Base-by-base conservation (phyloP, 2,329 filamentous ascomycete species). In the Arthroderma uncinatum region DNA sequence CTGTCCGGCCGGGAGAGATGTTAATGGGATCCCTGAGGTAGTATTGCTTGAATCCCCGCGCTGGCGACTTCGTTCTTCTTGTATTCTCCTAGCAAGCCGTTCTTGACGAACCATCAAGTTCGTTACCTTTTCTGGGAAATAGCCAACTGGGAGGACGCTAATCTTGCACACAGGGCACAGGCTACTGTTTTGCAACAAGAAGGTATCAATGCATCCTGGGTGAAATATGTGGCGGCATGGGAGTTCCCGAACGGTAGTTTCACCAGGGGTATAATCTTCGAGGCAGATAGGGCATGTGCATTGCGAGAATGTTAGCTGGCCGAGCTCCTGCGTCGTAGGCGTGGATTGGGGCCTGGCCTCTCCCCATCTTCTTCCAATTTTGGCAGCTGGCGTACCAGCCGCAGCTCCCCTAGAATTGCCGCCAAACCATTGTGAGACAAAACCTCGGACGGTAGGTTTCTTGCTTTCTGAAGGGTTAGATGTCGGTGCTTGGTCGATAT, bases 211-310 rank as follows among this genome's bases (percentile, higher is more conserved):
- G 66, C 93, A 98, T 62, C 87, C 85, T 0, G 88, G 86, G 63
- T 98, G 92, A 71, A 91, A 98, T 57, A 97, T 92, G 68, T 98
- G 93, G 0, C 86, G 84, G 64, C 93, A 98, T 0, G 89, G 83
- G 2, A 97, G 77, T 71, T 96, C 87, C 57, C 90, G 86, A 57
- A 97, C 90, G 19, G 83, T 80, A 0, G 87, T 86, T 16, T 78
- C 73, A 37, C 82, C 80, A 14, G 83, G 79, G 28, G 86, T 79
- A 66, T 89, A 97, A 59, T 88, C 82, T 56, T 89, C 87, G 0
- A 95, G 78, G 67, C 93, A 98, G 55, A 97, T 95, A n/a, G 88
- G 83, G 67, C 93, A 97, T 1, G 81, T 84, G 0, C 88, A 84
- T 68, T 97, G 93, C 19, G 84, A 82, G 63, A 60, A 60, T 34